A percentile compares a stretch with the other conserved stretches of the same genome.
phyloP scores from a whole-genome alignment of 495 filamentous ascomycete species.

The Aspergillus sparsus region DNA sequence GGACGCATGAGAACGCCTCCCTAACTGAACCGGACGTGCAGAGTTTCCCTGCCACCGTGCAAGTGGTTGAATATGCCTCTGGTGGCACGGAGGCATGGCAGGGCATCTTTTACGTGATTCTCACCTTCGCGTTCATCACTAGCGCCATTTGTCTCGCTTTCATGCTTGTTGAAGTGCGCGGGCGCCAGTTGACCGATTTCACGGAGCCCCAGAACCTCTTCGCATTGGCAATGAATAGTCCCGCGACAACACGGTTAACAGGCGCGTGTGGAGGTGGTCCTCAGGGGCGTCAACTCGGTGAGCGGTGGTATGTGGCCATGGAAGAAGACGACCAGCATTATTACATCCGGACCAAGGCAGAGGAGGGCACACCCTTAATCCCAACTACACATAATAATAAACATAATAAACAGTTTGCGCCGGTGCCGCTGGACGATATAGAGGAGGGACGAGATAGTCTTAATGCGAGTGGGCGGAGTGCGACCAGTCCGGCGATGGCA shows the following conservation, averaged over 20 bases:
- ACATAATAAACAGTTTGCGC: too few relatives aligned
- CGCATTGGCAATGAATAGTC: slow-evolving; percentile 66
- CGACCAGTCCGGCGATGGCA: slow-evolving; percentile 33
- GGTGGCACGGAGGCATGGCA: slow-evolving; percentile 59
- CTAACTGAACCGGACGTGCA: slow-evolving; percentile 46
- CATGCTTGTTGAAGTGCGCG: slow-evolving; percentile 48
- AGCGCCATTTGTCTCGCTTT: slow-evolving; percentile 63
- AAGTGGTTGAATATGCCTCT: slow-evolving; percentile 62
- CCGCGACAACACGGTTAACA: slow-evolving; percentile 51
- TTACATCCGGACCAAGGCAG: slow-evolving; percentile 38
- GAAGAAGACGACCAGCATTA: slow-evolving; percentile 42
- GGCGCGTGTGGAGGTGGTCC: slow-evolving; percentile 70
- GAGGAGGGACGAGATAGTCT: slow-evolving; percentile 22
- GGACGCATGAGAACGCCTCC: slow-evolving; percentile 47
- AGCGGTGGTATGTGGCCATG: slow-evolving; percentile 60
- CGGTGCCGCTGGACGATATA: not conserved
- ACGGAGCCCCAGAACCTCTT: slow-evolving; percentile 76
- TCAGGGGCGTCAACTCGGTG: slow-evolving; percentile 50
- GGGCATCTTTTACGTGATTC: slow-evolving; percentile 61
- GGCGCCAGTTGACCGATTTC: slow-evolving; percentile 68
- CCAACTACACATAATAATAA: too few relatives aligned
- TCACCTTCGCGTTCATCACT: slow-evolving; percentile 60
- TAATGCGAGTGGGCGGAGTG: slow-evolving; percentile 19
- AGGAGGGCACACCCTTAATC: slow-evolving; percentile 19
- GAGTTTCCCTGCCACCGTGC: slow-evolving; percentile 57